phyloP scores from a whole-genome alignment of 148 eudicot species.

The Polygonum maritimum region DNA sequence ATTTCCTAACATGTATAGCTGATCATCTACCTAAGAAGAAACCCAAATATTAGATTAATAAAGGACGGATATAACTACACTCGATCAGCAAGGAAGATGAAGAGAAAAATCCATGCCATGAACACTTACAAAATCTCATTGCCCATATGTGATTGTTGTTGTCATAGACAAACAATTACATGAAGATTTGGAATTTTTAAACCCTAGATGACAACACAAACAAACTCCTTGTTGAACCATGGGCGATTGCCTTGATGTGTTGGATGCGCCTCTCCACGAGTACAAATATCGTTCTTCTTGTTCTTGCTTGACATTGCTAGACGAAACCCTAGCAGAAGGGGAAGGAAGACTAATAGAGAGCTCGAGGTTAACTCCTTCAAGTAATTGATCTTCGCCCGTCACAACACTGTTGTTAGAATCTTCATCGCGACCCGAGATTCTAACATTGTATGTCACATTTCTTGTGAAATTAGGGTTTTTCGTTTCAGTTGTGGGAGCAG shows the following conservation, averaged over 20 bases:
- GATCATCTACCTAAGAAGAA: not conserved
- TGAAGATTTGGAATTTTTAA: conserved; percentile 11
- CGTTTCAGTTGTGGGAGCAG: not conserved
- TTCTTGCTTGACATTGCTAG: not conserved
- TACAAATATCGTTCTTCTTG: not conserved
- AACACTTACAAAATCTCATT: not conserved
- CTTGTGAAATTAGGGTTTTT: not conserved
- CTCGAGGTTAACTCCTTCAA: conserved; percentile 15
- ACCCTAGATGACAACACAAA: conserved; percentile 22
- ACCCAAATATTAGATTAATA: not conserved
- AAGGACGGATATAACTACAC: not conserved
- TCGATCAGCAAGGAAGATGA: not conserved
- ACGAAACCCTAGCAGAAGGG: not conserved
- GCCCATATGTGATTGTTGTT: conserved; percentile 8
- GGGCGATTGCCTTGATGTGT: not conserved
- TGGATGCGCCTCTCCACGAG: conserved; percentile 1
- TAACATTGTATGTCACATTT: not conserved
- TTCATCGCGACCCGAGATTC: conserved; percentile 8
- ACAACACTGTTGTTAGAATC: conserved; percentile 29
- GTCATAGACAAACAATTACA: conserved; percentile 20
- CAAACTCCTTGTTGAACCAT: conserved; percentile 15
- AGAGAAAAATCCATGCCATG: not conserved
- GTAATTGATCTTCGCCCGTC: conserved; percentile 14
- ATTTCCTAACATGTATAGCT: not conserved
- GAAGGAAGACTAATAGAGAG: conserved; percentile 20